Evolutionary conservation across 345 rosid genomes (phyloP), one percentile per base, ranked within the genome.

Genomic region (Lepidium sativum): DNA sequence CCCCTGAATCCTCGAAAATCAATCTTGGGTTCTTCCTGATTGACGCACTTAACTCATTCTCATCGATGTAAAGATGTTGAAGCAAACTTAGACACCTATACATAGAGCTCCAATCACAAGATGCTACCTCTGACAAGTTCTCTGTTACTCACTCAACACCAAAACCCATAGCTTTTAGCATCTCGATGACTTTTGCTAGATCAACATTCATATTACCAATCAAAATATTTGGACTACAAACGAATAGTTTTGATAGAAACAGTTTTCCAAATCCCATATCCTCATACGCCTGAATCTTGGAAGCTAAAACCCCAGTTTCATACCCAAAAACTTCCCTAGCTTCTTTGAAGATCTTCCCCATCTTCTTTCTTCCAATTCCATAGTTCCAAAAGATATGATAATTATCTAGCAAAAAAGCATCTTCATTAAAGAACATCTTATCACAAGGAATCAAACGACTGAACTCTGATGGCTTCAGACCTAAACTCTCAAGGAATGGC

Each of bases 401-500:
- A 67, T 90, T 87, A 68, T 82, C 80, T n/a, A 87, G 40, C 79
- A 87, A 68, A 38, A 77, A 63, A 17, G 34, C 68, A 72, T 89
- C 97, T 61, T 90, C 97, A 63, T 68, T 69, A 79, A 87, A 75
- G 54, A 79, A 87, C 64, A 84, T 76, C 72, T 74, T 65, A 64
- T 81, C 77, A 42, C 65, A 65, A 0, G 84, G 91, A 71, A 90
- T 83, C 23, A 83, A 40, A 48, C 68, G 68, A 59, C 23, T 8
- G 54, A 73, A 82, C 67, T 86, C 89, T 0, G 33, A 31, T 13
- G 80, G 88, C 45, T 80, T 56, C 61, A 89, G 43, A 64, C 97
- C 91, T 45, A 79, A 54, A 69, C 92, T 87, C 83, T 90, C 89
- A 25, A 83, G 80, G 77, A 87, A 89, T 29, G 92, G 91, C 74